These are phyloP conservation scores for Malassezia globosa DNA, from an alignment of 1,284 basidiomycete species.

Conservation along the genomic window DNA sequence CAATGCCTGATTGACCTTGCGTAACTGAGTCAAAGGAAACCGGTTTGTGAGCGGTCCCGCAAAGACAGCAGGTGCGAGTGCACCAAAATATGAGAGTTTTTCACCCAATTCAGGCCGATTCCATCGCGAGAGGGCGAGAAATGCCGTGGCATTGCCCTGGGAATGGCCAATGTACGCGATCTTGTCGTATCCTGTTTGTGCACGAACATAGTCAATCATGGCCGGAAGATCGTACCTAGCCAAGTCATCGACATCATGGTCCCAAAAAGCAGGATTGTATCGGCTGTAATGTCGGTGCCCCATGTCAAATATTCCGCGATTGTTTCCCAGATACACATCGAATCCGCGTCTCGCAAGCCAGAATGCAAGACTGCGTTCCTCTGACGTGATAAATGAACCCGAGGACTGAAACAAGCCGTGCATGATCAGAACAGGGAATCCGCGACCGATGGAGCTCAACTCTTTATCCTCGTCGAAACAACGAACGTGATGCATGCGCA, in stretches of 20 bases:
- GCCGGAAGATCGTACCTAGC: slow-evolving; percentile 58
- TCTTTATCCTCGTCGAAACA: slow-evolving; percentile 48
- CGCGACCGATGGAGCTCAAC: slow-evolving; percentile 45
- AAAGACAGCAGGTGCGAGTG: slow-evolving; percentile 57
- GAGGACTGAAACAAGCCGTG: slow-evolving; percentile 58
- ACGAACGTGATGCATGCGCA: slow-evolving; percentile 53
- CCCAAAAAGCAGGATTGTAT: slow-evolving; percentile 56
- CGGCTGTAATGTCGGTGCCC: slow-evolving; percentile 53
- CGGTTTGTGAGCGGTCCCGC: slow-evolving; percentile 55
- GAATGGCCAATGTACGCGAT: slow-evolving; percentile 54
- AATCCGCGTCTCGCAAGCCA: slow-evolving; percentile 56
- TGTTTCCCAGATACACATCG: slow-evolving; percentile 58
- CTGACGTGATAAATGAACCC: slow-evolving; percentile 57
- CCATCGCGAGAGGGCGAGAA: slow-evolving; percentile 49
- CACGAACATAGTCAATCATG: slow-evolving; percentile 54
- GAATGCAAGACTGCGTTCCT: slow-evolving; percentile 56
- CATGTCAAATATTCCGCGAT: slow-evolving; percentile 56
- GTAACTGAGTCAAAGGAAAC: slow-evolving; percentile 52
- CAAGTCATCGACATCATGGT: slow-evolving; percentile 57
- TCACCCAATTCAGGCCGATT: slow-evolving; percentile 55
- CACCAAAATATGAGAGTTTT: slow-evolving; percentile 55
- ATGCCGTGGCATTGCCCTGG: slow-evolving; percentile 53
- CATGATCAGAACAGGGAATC: slow-evolving; percentile 56
- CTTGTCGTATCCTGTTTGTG: slow-evolving; percentile 55
- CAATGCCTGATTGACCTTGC: slow-evolving; percentile 50